phyloP scores from a whole-genome alignment of 73 alveolate genomes.

The Diophrys sp. region DNA sequence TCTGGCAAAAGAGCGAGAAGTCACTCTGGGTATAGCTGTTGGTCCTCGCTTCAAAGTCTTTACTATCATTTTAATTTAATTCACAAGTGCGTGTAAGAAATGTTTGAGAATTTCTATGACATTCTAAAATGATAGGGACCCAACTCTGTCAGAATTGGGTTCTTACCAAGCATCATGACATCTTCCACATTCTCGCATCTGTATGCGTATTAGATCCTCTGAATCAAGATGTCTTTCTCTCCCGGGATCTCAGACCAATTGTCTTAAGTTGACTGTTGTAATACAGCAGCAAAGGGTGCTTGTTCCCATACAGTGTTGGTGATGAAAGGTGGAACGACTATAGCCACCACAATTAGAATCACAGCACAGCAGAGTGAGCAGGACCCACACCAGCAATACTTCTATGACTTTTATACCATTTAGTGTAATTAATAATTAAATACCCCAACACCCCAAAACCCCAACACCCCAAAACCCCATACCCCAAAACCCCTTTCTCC shows the following conservation, averaged over 20 bases:
- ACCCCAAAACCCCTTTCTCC: background rate
- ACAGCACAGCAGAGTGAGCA: background rate
- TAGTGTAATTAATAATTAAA: too few relatives aligned
- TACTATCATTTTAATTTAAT: too few relatives aligned
- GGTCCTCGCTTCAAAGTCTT: too few relatives aligned
- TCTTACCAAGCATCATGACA: slow-evolving; percentile 18
- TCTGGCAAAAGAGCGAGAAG: too few relatives aligned
- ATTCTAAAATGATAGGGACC: slow-evolving; percentile 34
- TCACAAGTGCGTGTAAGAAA: background rate
- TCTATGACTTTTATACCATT: background rate
- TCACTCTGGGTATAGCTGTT: too few relatives aligned
- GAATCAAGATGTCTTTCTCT: slow-evolving; percentile 16
- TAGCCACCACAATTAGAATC: slow-evolving; percentile 1
- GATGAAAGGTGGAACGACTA: background rate
- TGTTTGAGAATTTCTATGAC: background rate
- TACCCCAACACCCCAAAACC: background rate
- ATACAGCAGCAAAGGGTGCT: background rate
- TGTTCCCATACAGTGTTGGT: background rate
- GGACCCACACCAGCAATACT: background rate
- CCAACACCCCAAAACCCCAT: slow-evolving; percentile 1
- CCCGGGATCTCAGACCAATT: slow-evolving; percentile 56
- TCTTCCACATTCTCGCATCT: slow-evolving; percentile 25
- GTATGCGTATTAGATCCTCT: slow-evolving; percentile 18
- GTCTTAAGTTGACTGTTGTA: slow-evolving; percentile 10
- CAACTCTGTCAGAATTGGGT: slow-evolving; percentile 24